A percentile compares a stretch with the other conserved stretches of the same genome.
phyloP scores from a whole-genome alignment of 2,329 filamentous ascomycete species.

The Fusarium compactum region DNA sequence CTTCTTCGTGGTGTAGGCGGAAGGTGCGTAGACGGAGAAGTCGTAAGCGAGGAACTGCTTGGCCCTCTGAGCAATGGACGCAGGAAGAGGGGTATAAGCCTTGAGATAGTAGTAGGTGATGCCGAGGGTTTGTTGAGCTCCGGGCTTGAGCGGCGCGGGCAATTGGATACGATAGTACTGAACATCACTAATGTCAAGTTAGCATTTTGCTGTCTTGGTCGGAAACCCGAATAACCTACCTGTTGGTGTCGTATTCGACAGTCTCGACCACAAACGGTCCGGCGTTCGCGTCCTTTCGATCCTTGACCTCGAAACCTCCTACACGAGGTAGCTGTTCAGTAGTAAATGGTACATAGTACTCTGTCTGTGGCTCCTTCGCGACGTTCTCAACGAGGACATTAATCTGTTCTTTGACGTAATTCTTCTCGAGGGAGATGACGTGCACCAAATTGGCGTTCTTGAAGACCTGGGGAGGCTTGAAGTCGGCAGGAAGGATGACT shows the following conservation, averaged over 20 bases:
- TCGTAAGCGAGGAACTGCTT: slow-evolving; percentile 88
- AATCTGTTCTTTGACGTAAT: slow-evolving; percentile 88
- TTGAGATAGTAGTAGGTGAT: slow-evolving; percentile 87
- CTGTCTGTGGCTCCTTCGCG: slow-evolving; percentile 79
- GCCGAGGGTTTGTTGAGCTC: slow-evolving; percentile 84
- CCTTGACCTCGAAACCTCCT: slow-evolving; percentile 89
- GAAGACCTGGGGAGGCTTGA: slow-evolving; percentile 90
- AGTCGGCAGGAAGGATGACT: slow-evolving; percentile 71
- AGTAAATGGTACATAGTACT: slow-evolving; percentile 93
- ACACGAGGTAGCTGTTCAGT: slow-evolving; percentile 79
- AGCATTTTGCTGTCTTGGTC: slow-evolving; percentile 15
- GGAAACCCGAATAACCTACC: slow-evolving; percentile 54
- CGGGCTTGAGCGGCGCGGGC: slow-evolving; percentile 78
- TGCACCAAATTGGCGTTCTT: slow-evolving; percentile 94
- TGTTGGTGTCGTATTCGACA: slow-evolving; percentile 73
- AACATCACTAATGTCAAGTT: slow-evolving; percentile 63
- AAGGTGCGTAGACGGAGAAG: slow-evolving; percentile 87
- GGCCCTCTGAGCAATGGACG: slow-evolving; percentile 83
- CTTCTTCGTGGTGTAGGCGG: slow-evolving; percentile 86
- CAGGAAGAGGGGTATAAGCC: slow-evolving; percentile 83
- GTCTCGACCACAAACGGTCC: slow-evolving; percentile 76
- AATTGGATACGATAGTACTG: slow-evolving; percentile 90
- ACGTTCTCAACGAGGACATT: slow-evolving; percentile 96
- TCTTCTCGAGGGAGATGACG: slow-evolving; percentile 92
- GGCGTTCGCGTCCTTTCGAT: slow-evolving; percentile 82